These are phyloP conservation scores for Wakefieldia striispora DNA, from an alignment of 768 basidiomycete species.

Conservation along the genomic window DNA sequence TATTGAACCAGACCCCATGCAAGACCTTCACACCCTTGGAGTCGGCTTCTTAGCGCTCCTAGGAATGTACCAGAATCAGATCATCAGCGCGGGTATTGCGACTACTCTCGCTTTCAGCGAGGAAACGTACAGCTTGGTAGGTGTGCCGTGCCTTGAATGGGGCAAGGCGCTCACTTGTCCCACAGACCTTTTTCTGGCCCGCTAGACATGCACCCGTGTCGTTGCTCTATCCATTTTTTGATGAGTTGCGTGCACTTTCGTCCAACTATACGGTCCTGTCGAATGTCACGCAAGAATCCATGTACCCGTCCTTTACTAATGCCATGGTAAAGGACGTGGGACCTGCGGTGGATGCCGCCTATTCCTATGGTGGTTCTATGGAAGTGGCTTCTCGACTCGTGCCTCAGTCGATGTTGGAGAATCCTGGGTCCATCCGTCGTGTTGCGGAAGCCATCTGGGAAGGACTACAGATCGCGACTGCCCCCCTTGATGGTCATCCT, in stretches of 20 bases:
- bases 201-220: slow-evolving; percentile 4
- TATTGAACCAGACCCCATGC: slow-evolving; percentile 10
- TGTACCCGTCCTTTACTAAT: slow-evolving; percentile 13
- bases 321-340: slow-evolving; percentile 3
- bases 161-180: background rate
- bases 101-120: background rate
- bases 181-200: slow-evolving; percentile 12
- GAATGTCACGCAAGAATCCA: slow-evolving; percentile 9
- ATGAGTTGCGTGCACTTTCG: slow-evolving; percentile 12
- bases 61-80: slow-evolving; percentile 16
- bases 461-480: slow-evolving; percentile 8
- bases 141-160: background rate
- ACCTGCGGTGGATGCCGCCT: slow-evolving; percentile 6
- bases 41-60: slow-evolving; percentile 16
- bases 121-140: slow-evolving; percentile 6
- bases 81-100: slow-evolving; percentile 10
- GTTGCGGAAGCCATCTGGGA: slow-evolving; percentile 21
- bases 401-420: slow-evolving; percentile 10
- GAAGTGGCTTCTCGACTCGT: slow-evolving; percentile 15
- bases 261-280: slow-evolving; percentile 9
- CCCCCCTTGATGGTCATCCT: background rate
- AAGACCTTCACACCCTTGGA: slow-evolving; percentile 9
- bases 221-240: slow-evolving; percentile 11
- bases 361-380: slow-evolving; percentile 10
- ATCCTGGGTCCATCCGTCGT: background rate